Percentiles rank a stretch among this genome's conserved stretches.
phyloP scores from a whole-genome alignment of 164 flowering plant species.

The Akebia trifoliata region DNA sequence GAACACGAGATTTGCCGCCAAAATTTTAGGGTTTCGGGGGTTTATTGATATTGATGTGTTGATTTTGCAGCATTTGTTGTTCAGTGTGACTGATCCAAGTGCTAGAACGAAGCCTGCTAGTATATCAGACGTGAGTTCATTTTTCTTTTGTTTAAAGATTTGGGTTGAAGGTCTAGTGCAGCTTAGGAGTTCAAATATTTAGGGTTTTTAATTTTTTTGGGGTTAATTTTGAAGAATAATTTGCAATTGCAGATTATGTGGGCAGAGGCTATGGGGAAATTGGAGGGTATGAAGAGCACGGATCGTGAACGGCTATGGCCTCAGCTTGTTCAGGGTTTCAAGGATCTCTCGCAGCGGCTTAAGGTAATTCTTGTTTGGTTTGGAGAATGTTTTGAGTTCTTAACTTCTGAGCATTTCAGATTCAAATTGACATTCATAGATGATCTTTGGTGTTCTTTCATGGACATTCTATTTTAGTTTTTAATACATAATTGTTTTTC shows the following conservation, averaged over 20 bases:
- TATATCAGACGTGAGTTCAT: slow-evolving; percentile 83
- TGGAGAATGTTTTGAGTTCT: background rate
- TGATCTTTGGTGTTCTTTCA: no score
- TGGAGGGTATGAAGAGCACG: slow-evolving; percentile 90
- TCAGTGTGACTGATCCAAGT: slow-evolving; percentile 88
- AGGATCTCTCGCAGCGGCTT: slow-evolving; percentile 86
- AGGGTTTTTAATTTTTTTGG: background rate
- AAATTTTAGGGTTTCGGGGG: slow-evolving; percentile 7
- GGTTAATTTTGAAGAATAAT: slow-evolving; percentile 28
- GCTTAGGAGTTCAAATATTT: no score
- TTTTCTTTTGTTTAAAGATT: background rate
- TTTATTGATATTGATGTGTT: slow-evolving; percentile 8
- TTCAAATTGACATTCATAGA: background rate
- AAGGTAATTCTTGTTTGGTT: slow-evolving; percentile 48
- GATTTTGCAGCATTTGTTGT: slow-evolving; percentile 76
- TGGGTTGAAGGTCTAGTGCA: background rate
- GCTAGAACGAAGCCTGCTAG: slow-evolving; percentile 78
- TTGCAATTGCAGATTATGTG: slow-evolving; percentile 84
- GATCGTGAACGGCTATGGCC: slow-evolving; percentile 94
- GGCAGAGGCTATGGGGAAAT: slow-evolving; percentile 96
- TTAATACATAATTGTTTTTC: no score
- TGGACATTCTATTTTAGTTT: no score
- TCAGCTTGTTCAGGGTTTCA: slow-evolving; percentile 92
- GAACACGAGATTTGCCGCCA: background rate
- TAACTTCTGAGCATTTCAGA: background rate